phyloP scores from a whole-genome alignment of 2,329 filamentous ascomycete species.

The Didymella segeticola region DNA sequence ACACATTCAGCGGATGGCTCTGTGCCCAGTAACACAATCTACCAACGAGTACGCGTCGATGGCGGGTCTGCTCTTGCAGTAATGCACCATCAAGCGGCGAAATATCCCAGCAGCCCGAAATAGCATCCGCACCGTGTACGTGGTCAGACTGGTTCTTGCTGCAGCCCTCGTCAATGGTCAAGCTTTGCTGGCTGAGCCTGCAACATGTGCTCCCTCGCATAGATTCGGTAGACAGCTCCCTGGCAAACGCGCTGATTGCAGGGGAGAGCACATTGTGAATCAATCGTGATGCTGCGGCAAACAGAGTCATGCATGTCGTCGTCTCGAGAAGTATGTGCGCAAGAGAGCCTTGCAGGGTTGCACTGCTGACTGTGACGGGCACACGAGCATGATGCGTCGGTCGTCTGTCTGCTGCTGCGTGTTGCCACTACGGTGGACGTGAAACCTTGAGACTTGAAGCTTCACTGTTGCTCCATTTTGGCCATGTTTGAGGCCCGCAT shows the following conservation, averaged over 20 bases:
- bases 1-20: conserved; percentile 5
- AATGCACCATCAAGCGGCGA: conserved; percentile 13
- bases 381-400: conserved; percentile 23
- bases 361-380: conserved; percentile 21
- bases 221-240: conserved; percentile 12
- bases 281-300: conserved; percentile 9
- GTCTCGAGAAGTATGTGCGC: conserved; percentile 15
- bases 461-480: conserved; percentile 17
- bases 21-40: conserved; percentile 1
- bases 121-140: conserved; percentile 7
- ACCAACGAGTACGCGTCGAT: conserved; percentile 14
- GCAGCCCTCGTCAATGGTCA: background rate
- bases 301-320: conserved; percentile 30
- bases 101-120: conserved; percentile 12
- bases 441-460: conserved; percentile 14
- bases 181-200: conserved; percentile 8
- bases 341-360: conserved; percentile 20
- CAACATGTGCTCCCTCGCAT: conserved; percentile 17
- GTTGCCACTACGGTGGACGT: conserved; percentile 1
- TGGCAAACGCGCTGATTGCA: conserved; percentile 17
- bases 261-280: conserved; percentile 1
- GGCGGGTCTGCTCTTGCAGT: conserved; percentile 10
- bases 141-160: background rate
- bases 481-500: conserved; percentile 8
- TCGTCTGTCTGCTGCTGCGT: conserved; percentile 22